Conservation (phyloP, 352 stramenopile genomes). For the Pythium graminicola region DNA sequence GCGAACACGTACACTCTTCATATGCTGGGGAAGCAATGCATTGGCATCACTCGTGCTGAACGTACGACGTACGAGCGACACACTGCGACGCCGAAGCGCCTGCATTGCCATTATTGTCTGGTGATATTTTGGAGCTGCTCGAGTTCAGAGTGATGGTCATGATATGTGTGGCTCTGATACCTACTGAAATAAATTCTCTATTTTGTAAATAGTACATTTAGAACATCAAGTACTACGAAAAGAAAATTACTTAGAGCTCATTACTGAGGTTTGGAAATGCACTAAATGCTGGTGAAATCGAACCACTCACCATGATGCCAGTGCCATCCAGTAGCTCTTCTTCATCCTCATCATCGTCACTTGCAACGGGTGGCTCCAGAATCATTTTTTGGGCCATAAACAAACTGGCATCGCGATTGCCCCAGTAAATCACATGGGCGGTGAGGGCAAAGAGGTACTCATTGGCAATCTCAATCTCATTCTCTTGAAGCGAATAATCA, state of each 20-base stretch:
- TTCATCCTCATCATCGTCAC: conserved; percentile 21
- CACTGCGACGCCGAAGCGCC: neutral
- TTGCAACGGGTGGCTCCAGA: conserved; percentile 39
- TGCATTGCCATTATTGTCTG: neutral
- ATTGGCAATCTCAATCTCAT: conserved; percentile 92
- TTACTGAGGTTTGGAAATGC: conserved; percentile 11
- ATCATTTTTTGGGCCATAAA: conserved; percentile 89
- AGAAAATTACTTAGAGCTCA: too few species aligned
- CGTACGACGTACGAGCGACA: neutral
- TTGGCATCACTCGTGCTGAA: neutral
- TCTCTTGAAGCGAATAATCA: conserved; percentile 90
- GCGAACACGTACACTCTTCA: conserved; percentile 34
- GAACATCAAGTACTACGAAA: too few species aligned
- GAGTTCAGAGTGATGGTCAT: conserved; percentile 6
- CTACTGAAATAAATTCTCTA: too few species aligned
- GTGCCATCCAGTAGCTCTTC: conserved; percentile 12
- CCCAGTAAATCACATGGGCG: conserved; percentile 91
- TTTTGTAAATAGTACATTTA: too few species aligned
- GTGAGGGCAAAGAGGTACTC: conserved; percentile 91
- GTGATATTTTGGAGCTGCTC: too few species aligned
- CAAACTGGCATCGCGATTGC: conserved; percentile 86
- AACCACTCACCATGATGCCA: conserved; percentile 6
- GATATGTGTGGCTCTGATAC: too few species aligned
- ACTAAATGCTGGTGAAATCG: conserved; percentile 24
- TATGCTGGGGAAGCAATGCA: conserved; percentile 9